phyloP scores from a whole-genome alignment of 495 filamentous ascomycete species.

The Tuber calosporum region DNA sequence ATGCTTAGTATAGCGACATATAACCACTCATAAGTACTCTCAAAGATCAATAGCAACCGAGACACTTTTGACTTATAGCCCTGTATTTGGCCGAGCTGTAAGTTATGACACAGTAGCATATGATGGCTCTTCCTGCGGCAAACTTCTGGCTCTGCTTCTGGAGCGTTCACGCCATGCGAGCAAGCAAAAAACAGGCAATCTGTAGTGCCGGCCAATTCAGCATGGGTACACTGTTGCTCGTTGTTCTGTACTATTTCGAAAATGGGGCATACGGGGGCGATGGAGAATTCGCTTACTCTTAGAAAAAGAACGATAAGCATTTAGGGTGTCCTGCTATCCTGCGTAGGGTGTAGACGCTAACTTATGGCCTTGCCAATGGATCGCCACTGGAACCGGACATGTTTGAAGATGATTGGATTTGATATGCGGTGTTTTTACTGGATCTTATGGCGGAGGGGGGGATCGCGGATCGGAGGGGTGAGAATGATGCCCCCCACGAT shows the following conservation, averaged over 20 bases:
- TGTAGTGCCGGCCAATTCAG: not conserved
- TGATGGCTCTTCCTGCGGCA: not conserved
- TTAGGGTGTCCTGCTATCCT: not conserved
- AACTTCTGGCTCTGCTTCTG: not conserved
- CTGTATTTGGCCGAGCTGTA: not conserved
- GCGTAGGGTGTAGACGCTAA: not conserved
- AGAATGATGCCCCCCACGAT: not conserved
- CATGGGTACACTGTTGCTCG: not conserved
- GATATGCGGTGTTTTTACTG: not conserved
- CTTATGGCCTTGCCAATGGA: not conserved
- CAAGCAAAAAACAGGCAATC: not conserved
- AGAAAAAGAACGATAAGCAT: not conserved
- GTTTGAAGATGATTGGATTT: not conserved
- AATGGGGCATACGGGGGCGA: not conserved
- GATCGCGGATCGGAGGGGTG: not conserved
- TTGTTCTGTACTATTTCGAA: not conserved
- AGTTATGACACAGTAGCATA: not conserved
- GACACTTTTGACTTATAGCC: not conserved
- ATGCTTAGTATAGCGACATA: not conserved
- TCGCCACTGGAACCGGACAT: not conserved
- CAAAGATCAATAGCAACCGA: not conserved
- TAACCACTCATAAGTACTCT: not conserved
- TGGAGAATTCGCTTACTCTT: not conserved
- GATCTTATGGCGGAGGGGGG: not conserved
- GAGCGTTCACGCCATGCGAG: not conserved